phyloP scores from a whole-genome alignment of 306 rosid species.

The Dalbergia oliveri region DNA sequence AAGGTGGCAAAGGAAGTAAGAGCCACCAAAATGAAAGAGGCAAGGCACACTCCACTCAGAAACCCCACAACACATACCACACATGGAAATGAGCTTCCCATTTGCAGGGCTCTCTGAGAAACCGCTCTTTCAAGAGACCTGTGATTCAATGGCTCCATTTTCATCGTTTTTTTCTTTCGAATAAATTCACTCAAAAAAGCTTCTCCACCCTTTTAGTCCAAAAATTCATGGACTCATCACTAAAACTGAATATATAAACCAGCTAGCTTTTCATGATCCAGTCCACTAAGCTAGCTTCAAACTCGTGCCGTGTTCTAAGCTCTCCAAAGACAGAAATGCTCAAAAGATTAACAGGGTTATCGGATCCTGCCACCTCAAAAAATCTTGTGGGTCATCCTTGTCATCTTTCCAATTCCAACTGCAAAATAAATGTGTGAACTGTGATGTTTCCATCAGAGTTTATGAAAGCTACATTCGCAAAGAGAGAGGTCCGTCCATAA shows the following conservation, averaged over 20 bases:
- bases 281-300: not conserved
- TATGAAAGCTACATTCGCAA: not conserved
- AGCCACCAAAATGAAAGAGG: conserved; percentile 67
- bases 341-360: conserved; percentile 38
- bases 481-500: not conserved
- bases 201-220: conserved; percentile 31
- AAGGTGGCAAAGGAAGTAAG: conserved; percentile 67
- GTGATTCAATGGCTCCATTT: conserved; percentile 60
- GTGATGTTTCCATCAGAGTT: conserved; percentile 31
- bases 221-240: conserved; percentile 40
- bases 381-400: conserved; percentile 39
- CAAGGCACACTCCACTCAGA: conserved; percentile 74
- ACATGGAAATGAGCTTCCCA: conserved; percentile 76
- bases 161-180: not conserved
- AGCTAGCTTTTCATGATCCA: no score
- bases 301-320: conserved; percentile 38
- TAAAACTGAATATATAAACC: conserved; percentile 10
- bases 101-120: conserved; percentile 74
- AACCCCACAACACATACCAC: conserved; percentile 77
- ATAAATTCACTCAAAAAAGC: not conserved
- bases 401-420: conserved; percentile 43
- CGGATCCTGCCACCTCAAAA: conserved; percentile 48
- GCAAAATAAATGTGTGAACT: conserved; percentile 42
- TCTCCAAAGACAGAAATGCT: conserved; percentile 14
- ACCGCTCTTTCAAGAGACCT: conserved; percentile 70